A percentile compares a stretch with the other conserved stretches of the same genome.
Evolutionary conservation across 768 basidiomycete species (phyloP).

Genomic region (Auricularia sp.): DNA sequence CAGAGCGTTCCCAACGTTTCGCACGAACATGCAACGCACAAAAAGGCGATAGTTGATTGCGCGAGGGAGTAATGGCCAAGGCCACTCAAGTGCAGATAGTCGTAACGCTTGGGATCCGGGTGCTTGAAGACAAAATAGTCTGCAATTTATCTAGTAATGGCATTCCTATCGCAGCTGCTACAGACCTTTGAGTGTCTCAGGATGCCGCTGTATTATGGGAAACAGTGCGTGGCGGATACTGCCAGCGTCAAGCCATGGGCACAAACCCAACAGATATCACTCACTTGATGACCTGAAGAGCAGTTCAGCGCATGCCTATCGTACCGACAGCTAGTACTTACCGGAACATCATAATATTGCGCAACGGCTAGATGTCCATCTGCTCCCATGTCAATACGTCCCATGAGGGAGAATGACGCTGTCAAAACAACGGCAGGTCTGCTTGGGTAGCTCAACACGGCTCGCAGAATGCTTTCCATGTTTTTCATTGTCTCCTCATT

Average conservation of each 20-base stretch:
- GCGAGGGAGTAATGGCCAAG: slow-evolving; percentile 2
- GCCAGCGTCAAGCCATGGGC: not conserved
- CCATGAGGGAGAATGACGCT: slow-evolving; percentile 3
- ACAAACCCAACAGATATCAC: not conserved
- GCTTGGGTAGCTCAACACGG: not conserved
- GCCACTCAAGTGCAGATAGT: slow-evolving; percentile 1
- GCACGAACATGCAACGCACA: not conserved
- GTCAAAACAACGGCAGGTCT: not conserved
- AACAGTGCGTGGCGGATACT: slow-evolving; percentile 3
- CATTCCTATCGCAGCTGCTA: not conserved
- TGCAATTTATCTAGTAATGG: not conserved
- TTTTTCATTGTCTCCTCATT: not conserved
- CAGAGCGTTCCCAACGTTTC: not conserved
- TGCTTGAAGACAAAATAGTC: slow-evolving; percentile 3
- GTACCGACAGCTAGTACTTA: not conserved
- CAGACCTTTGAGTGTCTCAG: slow-evolving; percentile 1
- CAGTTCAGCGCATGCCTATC: not conserved
- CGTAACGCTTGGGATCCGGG: slow-evolving; percentile 3
- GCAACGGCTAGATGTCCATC: slow-evolving; percentile 4
- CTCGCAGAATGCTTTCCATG: slow-evolving; percentile 3
- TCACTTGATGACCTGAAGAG: not conserved
- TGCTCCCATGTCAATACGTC: not conserved
- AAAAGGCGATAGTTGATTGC: not conserved
- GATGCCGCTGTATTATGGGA: slow-evolving; percentile 3
- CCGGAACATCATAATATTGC: slow-evolving; percentile 6